These are phyloP conservation scores for Phaffomyces thermotolerans DNA, from an alignment of 805 yeast genomes.

Conservation along the genomic window DNA sequence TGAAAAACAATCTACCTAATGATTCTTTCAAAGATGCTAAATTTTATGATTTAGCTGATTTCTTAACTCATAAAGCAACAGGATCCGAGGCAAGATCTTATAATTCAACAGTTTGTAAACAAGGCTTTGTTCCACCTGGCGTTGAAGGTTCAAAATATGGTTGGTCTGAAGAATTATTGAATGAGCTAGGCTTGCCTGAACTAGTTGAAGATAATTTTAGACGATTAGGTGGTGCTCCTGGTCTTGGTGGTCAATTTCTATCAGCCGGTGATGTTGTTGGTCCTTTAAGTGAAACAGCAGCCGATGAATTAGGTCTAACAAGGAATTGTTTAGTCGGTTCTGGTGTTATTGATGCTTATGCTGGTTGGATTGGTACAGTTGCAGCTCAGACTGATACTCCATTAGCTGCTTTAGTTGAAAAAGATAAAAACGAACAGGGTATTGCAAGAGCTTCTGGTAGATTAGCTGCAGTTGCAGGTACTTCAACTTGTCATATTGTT, in stretches of 20 bases:
- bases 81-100: slow-evolving; percentile 80
- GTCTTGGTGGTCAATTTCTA: slow-evolving; percentile 61
- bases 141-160: slow-evolving; percentile 82
- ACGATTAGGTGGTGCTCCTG: slow-evolving; percentile 78
- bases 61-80: slow-evolving; percentile 84
- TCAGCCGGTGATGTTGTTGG: slow-evolving; percentile 92
- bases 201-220: slow-evolving; percentile 68
- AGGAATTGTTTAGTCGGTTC: slow-evolving; percentile 80
- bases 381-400: slow-evolving; percentile 72
- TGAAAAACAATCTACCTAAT: slow-evolving; percentile 73
- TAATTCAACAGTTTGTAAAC: slow-evolving; percentile 92
- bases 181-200: slow-evolving; percentile 64
- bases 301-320: slow-evolving; percentile 77
- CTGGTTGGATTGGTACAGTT: slow-evolving; percentile 98
- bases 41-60: slow-evolving; percentile 92
- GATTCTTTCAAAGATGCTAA: slow-evolving; percentile 52
- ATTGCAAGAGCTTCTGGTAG: slow-evolving; percentile 69
- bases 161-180: slow-evolving; percentile 80
- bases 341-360: slow-evolving; percentile 96
- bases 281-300: slow-evolving; percentile 54
- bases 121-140: slow-evolving; percentile 89
- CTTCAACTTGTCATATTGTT: slow-evolving; percentile 94
- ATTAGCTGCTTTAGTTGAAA: slow-evolving; percentile 42
- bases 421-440: slow-evolving; percentile 38
- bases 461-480: slow-evolving; percentile 96